Conservation (phyloP, 164 flowering plant genomes). For the Platanus orientalis region DNA sequence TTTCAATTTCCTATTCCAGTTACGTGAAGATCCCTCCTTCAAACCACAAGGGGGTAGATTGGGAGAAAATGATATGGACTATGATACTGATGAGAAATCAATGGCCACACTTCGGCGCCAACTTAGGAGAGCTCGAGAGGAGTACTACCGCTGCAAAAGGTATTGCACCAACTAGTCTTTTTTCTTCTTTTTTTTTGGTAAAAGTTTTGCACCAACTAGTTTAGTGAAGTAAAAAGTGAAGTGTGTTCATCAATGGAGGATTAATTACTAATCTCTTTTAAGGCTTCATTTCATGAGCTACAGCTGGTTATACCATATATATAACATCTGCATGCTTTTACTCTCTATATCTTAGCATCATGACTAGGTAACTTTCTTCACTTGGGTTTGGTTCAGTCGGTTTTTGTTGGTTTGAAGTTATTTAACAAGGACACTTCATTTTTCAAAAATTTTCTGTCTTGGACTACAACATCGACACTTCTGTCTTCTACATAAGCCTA, state of each 20-base stretch:
- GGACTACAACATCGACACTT: too few relatives aligned
- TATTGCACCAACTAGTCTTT: constrained; percentile 22
- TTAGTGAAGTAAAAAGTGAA: not conserved
- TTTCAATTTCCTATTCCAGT: constrained; percentile 33
- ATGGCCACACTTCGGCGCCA: constrained; percentile 97
- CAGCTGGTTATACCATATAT: not conserved
- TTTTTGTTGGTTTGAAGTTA: too few relatives aligned
- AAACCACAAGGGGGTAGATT: constrained; percentile 97
- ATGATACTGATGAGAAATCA: constrained; percentile 96
- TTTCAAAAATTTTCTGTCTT: too few relatives aligned
- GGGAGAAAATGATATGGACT: constrained; percentile 99
- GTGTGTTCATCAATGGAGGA: not conserved
- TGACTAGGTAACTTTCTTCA: too few relatives aligned
- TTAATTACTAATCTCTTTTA: not conserved
- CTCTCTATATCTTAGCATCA: too few relatives aligned
- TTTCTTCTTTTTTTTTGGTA: too few relatives aligned
- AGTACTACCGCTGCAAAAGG: constrained; percentile 95
- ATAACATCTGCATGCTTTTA: not conserved
- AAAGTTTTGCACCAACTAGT: too few relatives aligned
- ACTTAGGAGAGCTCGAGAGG: constrained; percentile 82
- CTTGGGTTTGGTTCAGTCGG: too few relatives aligned
- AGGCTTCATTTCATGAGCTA: not conserved
- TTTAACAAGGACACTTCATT: too few relatives aligned
- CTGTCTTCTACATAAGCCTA: too few relatives aligned
- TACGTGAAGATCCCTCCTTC: constrained; percentile 86